Base-by-base conservation (phyloP, 768 basidiomycete species). In the Holtermanniella nyarrowii region DNA sequence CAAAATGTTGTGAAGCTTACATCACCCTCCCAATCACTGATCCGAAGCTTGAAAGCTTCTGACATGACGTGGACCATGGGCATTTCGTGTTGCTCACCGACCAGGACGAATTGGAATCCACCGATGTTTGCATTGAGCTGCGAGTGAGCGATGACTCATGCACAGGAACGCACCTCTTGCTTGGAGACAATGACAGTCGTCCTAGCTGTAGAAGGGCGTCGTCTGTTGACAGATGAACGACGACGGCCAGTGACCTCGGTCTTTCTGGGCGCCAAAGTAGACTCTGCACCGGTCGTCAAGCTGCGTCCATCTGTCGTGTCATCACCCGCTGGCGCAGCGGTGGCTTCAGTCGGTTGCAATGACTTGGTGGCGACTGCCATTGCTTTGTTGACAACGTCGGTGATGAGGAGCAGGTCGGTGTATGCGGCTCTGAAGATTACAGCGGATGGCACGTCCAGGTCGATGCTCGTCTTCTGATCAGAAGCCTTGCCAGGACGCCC, bases 401-500 rank as follows among this genome's bases (percentile, higher is more conserved):
- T 58, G 42, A 97, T 96, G 57, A 97, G 78, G 58, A 80, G 81
- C 68, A 97, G 87, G 66, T 99, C 95, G 18, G 88, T 81, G 63
- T 90, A 89, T 0, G 93, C 96, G n/a, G 88, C 88, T 22, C 95
- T 80, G 69, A 99, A 84, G 49, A 96, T 79, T 59, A 99, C 78
- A 1, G 90, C 85, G 49, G 63, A 61, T 54, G 86, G 84, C 22
- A 81, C 74, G 16, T 78, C 75, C n/a, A 90, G 66, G 65, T 95
- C 90, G 53, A 96, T 83, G 62, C 77, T 88, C 10, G 84, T 84
- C 75, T 82, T 83, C 26, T 85, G 78, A 27, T 74, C 72, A 2
- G 67, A 67, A 7, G 31, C 16, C 31, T 37, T 37, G 11, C 65
- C 68, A n/a, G 66, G 58, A 23, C 56, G 58, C n/a, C 86, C 82